These are phyloP conservation scores for Lactarius hengduanensis DNA, from an alignment of 768 basidiomycete genomes.

Conservation along the genomic window DNA sequence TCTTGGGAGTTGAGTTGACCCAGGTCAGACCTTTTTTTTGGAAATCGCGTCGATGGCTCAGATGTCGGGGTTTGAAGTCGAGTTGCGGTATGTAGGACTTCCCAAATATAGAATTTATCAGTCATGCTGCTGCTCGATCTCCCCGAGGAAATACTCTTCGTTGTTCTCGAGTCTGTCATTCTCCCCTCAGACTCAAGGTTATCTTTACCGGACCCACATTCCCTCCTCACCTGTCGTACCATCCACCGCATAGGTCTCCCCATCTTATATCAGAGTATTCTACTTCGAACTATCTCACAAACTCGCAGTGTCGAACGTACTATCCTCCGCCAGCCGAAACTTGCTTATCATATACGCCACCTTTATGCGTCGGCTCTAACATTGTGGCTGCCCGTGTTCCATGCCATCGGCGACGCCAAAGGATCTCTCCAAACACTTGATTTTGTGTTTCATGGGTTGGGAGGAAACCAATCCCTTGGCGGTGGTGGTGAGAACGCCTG, in stretches of 20 bases:
- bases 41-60: too few species aligned
- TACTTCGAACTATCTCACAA: neutral
- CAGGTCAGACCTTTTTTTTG: too few species aligned
- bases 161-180: conserved; percentile 12
- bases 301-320: neutral
- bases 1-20: too few species aligned
- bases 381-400: conserved; percentile 6
- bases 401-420: conserved; percentile 11
- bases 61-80: too few species aligned
- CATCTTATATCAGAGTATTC: conserved; percentile 17
- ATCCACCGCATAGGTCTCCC: conserved; percentile 23
- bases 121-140: conserved; percentile 13
- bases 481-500: neutral
- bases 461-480: neutral
- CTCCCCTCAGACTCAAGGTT: conserved; percentile 1
- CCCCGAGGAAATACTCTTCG: conserved; percentile 18
- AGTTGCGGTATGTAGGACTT: too few species aligned
- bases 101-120: too few species aligned
- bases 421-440: conserved; percentile 23
- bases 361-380: conserved; percentile 6
- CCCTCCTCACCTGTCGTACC: conserved; percentile 16
- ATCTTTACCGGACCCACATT: neutral
- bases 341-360: conserved; percentile 17
- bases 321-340: conserved; percentile 8
- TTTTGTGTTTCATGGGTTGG: conserved; percentile 2